Percentiles rank a stretch among this genome's conserved stretches.
phyloP scores from a whole-genome alignment of 2,329 filamentous ascomycete genomes.

The Colletotrichum liriopes region DNA sequence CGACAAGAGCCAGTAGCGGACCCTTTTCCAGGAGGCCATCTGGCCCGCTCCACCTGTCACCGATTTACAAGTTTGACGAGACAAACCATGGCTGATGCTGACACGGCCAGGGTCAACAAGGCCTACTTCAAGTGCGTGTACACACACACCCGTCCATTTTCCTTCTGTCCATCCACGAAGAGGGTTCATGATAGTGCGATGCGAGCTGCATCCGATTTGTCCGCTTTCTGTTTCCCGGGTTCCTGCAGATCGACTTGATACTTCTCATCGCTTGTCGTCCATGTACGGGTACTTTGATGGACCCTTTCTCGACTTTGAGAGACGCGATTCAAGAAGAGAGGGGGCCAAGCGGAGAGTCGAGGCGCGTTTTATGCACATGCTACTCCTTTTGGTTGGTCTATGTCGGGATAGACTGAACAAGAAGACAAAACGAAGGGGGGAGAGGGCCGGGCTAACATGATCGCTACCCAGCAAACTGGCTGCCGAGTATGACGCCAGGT shows the following conservation, averaged over 20 bases:
- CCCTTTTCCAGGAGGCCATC: no score
- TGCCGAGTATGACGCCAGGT: conserved; percentile 70
- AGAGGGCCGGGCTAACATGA: not conserved
- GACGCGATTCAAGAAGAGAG: not conserved
- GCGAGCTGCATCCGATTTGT: conserved; percentile 6
- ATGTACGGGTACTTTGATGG: conserved; percentile 1
- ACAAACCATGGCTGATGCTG: conserved; percentile 12
- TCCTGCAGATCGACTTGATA: conserved; percentile 30
- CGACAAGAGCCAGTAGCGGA: not conserved
- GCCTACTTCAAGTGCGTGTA: conserved; percentile 44
- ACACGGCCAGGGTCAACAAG: conserved; percentile 42
- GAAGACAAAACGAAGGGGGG: not conserved
- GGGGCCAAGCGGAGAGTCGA: not conserved
- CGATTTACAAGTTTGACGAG: not conserved
- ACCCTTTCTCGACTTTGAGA: not conserved
- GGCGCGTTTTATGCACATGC: not conserved
- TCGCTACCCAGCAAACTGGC: conserved; percentile 62
- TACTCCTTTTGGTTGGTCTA: not conserved
- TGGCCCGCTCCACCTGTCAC: not conserved
- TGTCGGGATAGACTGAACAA: not conserved
- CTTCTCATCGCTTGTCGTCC: not conserved
- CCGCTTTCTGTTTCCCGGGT: conserved; percentile 26
- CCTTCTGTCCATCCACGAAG: not conserved
- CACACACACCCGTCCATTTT: not conserved
- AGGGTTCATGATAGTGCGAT: not conserved